Base-by-base conservation (phyloP, 495 filamentous ascomycete genomes). In the Penicillium fimorum region DNA sequence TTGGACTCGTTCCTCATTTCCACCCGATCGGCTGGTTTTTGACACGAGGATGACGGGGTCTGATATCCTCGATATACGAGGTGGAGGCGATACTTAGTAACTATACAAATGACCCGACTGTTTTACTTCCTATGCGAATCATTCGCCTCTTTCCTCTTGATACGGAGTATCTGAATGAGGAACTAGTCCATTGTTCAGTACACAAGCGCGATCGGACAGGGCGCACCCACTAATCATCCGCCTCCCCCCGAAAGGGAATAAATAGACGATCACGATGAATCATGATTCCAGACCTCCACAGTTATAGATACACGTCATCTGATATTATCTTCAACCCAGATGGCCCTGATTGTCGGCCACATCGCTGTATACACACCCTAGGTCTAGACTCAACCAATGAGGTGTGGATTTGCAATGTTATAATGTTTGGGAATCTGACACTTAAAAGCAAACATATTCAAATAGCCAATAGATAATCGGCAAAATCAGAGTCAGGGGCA, bases 191-290 rank as follows among this genome's bases (percentile, higher is more conserved):
- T 38, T 50, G 48, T 50, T 40, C 18, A 8, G 17, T 38, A 15
- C 43, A 46, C 42, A 46, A 53, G 30, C 50, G 50, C 32, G 52
- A 47, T 54, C 52, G 42, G 32, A 47, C 9, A 54, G 22, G 35
- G 12, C 47, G 11, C 47, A 13, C 20, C 20, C 50, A 15, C 57
- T 32, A 53, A 40, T 3, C 15, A 6, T 7, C 25, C 22, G 22
- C 2, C 25, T 27, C 25, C 0, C 45, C 58, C 53, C 9, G 52
- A 47, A 65, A 60, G 10, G 64, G 64, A 57, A 62, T 38, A 58
- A 67, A 40, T 67, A 67, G 59, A 67, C 64, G 64, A 67, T 64
- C 61, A 41, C 27, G 53, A 53, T 58, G 61, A 64, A 67, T 58
- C 33, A 50, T 57, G 64, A 57, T 55, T 51, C 54, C 56, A 57